A percentile compares a stretch with the other conserved stretches of the same genome.
These are phyloP conservation scores for Plasmopara muralis DNA, from an alignment of 352 stramenopile species.

Conservation along the genomic window DNA sequence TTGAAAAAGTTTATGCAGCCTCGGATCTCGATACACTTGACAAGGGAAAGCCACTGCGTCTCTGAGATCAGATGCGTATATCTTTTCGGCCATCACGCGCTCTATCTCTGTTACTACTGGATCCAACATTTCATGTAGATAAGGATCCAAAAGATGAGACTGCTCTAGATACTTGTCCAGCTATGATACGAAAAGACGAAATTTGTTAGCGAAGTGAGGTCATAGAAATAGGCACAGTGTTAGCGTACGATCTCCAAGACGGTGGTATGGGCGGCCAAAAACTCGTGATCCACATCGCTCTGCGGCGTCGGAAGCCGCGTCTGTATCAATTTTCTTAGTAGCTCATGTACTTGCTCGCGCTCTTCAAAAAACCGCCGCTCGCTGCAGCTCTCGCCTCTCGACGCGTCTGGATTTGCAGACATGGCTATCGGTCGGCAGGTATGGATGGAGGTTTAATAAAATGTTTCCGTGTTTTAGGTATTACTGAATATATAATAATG, in stretches of 20 bases:
- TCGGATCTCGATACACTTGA: conserved; percentile 63
- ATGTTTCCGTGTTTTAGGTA: too few species aligned
- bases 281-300: conserved; percentile 44
- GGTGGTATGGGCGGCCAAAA: conserved; percentile 29
- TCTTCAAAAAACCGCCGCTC: conserved; percentile 68
- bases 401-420: not conserved
- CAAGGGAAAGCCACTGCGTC: conserved; percentile 52
- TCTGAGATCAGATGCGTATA: conserved; percentile 2
- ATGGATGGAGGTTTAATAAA: too few species aligned
- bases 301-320: conserved; percentile 23
- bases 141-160: conserved; percentile 85
- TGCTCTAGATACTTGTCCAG: conserved; percentile 87
- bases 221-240: not conserved
- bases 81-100: conserved; percentile 38
- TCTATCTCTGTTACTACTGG: conserved; percentile 61
- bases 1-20: conserved; percentile 83
- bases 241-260: conserved; percentile 47
- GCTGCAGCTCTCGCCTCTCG: conserved; percentile 35
- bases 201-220: conserved; percentile 1
- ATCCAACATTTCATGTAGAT: conserved; percentile 72
- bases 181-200: conserved; percentile 17
- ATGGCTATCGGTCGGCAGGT: not conserved
- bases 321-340: conserved; percentile 35
- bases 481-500: too few species aligned
- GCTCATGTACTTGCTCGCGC: conserved; percentile 34